These are phyloP conservation scores for Pistacia vera DNA, from an alignment of 345 rosid genomes.

Conservation along the genomic window DNA sequence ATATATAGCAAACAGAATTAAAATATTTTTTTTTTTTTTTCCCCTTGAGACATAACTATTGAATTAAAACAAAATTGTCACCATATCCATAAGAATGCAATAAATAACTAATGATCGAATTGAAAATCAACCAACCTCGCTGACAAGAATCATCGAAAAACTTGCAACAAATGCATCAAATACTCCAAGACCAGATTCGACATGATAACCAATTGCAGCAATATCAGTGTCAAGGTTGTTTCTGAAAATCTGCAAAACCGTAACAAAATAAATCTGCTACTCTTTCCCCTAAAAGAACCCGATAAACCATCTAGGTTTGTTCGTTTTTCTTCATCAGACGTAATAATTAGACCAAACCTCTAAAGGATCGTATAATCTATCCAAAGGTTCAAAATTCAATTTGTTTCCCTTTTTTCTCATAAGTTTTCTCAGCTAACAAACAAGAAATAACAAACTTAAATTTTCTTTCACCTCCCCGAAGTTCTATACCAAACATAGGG, in stretches of 20 bases:
- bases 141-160: slow-evolving; percentile 91
- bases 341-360: no score
- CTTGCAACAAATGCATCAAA: slow-evolving; percentile 94
- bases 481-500: not conserved
- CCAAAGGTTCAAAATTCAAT: no score
- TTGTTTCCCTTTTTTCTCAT: no score
- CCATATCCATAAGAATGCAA: no score
- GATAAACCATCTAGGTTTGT: no score
- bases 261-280: not conserved
- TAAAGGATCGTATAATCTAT: no score
- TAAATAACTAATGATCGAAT: no score
- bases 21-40: no score
- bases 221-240: slow-evolving; percentile 40
- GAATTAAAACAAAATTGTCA: not conserved
- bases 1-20: not conserved
- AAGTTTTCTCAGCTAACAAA: no score
- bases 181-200: slow-evolving; percentile 77
- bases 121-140: slow-evolving; percentile 65
- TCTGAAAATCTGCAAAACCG: slow-evolving; percentile 44
- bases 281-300: no score
- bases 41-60: not conserved
- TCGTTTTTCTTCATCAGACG: no score
- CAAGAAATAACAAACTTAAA: no score
- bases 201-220: slow-evolving; percentile 37
- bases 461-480: not conserved